Conservation (phyloP, 2,329 filamentous ascomycete genomes). For the Lachnum nothofagi region DNA sequence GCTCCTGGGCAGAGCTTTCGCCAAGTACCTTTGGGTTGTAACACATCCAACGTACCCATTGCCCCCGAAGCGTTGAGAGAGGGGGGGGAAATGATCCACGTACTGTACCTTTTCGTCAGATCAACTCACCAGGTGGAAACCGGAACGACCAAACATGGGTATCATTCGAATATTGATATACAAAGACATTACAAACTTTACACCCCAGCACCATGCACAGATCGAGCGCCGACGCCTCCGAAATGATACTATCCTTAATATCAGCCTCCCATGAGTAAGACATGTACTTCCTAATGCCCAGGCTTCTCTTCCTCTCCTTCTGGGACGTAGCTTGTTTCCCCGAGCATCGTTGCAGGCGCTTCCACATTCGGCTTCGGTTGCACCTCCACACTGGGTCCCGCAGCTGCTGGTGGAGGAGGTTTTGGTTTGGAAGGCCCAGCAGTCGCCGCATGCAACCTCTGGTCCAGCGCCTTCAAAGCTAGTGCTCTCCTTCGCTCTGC, state of each 20-base stretch:
- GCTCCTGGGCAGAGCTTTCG: too few species aligned
- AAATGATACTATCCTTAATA: not conserved
- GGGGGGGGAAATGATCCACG: not conserved
- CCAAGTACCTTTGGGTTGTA: too few species aligned
- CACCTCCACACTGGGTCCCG: slow-evolving; percentile 52
- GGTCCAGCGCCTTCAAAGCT: slow-evolving; percentile 85
- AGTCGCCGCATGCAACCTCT: slow-evolving; percentile 81
- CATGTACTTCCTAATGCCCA: slow-evolving; percentile 3
- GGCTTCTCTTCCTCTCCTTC: slow-evolving; percentile 46
- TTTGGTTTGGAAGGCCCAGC: slow-evolving; percentile 38
- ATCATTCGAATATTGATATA: not conserved
- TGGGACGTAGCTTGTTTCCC: slow-evolving; percentile 65
- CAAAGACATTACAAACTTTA: too few species aligned
- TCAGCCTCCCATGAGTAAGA: not conserved
- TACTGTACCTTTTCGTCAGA: too few species aligned
- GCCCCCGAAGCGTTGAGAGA: too few species aligned
- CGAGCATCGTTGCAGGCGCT: slow-evolving; percentile 54
- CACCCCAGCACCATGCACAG: too few species aligned
- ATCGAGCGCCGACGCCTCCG: not conserved
- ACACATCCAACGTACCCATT: too few species aligned
- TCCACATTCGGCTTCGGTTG: slow-evolving; percentile 52
- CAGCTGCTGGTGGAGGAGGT: slow-evolving; percentile 37
- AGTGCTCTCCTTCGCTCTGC: slow-evolving; percentile 84
- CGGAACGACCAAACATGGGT: too few species aligned
- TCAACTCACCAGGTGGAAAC: too few species aligned